Evolutionary conservation across 139 green algal species (phyloP), one percentile per base, ranked within the genome.

Genomic region (Chloropicon primus): DNA sequence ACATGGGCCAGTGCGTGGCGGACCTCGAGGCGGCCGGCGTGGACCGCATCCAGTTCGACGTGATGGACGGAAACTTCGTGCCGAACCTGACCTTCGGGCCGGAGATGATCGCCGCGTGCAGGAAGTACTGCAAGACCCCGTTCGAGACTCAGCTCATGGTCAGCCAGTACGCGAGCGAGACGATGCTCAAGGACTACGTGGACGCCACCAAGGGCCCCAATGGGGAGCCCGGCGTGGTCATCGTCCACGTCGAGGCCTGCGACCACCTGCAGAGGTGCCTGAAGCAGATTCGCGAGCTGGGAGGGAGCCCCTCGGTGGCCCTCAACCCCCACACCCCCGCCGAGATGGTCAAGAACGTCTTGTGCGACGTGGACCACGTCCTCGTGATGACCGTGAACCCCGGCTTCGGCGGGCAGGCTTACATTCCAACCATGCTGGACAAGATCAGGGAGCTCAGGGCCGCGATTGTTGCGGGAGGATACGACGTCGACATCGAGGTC

Each of bases 131-230:
- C 74, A 25, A 28, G 25, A 54, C 26, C 5, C 74, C 74, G 2
- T 77, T 77, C 26, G 74, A 77, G 74, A 77, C 74, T 10, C 74
- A 77, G 74, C 74, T 77, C 74, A 77, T 77, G 74, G 74, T 77
- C 24, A 25, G 24, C 22, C 26, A 77, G 24, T 77, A 77, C 26
- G 27, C 26, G 24, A 25, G 5, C 26, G 74, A 77, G 22, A 62
- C 23, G 22, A 77, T 77, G 74, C 74, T 77, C 74, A 25, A 77
- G 74, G 74, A 77, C 17, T 77, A 77, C 26, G 74, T 77, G 22
- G 26, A 77, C 5, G 74, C 74, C 24, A 77, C 74, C 26, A 77
- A 77, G 74, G 74, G 74, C 0, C 74, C 26, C 5, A 77, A 77
- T 21, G 74, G 74, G 17, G 74, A 77, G 74, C 74, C 74, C 2